Conservation (phyloP, 2,329 filamentous ascomycete species). For the Microsporum ferrugineum region DNA sequence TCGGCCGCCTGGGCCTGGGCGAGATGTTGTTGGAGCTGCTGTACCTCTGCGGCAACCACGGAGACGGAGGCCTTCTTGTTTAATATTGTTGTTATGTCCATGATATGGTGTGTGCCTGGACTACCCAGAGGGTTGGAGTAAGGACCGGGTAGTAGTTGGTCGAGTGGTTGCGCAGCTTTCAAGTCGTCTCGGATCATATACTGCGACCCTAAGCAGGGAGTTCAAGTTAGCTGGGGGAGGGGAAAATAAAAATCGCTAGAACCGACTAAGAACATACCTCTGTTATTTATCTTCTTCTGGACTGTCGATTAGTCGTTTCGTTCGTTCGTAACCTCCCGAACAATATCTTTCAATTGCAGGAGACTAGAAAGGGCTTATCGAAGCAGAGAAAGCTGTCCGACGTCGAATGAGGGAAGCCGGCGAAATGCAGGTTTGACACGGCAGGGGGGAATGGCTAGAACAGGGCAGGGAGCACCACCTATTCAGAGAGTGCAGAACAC, state of each 20-base stretch:
- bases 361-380: neutral
- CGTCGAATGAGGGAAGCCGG: neutral
- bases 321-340: neutral
- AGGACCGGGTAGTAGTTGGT: neutral
- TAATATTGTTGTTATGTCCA: constrained; percentile 44
- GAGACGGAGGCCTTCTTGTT: constrained; percentile 40
- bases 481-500: neutral
- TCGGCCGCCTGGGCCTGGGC: constrained; percentile 26
- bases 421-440: too few species aligned
- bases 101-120: constrained; percentile 14
- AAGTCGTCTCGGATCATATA: neutral
- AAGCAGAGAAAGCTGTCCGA: neutral
- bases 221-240: too few species aligned
- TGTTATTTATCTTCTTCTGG: neutral
- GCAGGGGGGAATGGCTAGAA: neutral
- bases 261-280: neutral
- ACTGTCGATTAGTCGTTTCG: neutral
- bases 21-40: constrained; percentile 35
- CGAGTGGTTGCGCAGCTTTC: neutral
- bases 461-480: neutral
- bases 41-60: constrained; percentile 29
- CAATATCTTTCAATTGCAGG: neutral
- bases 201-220: neutral
- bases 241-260: too few species aligned
- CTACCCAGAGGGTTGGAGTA: neutral